Evolutionary conservation across 2,329 filamentous ascomycete genomes (phyloP), one percentile per base, ranked within the genome.

Genomic region (Mycosphaerella sp.): DNA sequence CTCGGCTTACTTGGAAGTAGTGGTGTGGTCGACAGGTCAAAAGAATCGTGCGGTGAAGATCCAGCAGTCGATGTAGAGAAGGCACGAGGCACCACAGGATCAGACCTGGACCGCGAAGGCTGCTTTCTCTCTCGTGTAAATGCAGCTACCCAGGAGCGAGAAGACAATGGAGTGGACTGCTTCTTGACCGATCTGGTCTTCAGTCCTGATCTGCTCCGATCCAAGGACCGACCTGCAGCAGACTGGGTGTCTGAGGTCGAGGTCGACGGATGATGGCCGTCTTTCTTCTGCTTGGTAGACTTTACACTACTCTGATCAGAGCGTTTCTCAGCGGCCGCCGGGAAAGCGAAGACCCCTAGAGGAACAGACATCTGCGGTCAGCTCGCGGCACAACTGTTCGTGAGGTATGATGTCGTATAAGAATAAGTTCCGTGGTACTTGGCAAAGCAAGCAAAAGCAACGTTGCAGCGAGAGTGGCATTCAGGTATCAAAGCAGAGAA

Each of bases 281-380:
- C 46, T 38, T 55, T 58, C 45, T 52, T 42, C 38, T 54, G 49
- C 44, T 55, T 60, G 38, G 45, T 50, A 23, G 54, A 49, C 49
- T 45, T 54, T 21, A 53, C 53, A 21, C 52, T 46, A 40, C 48
- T 52, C 40, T 48, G 48, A 36, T 26, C 41, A 52, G 47, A 51
- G 51, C 51, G 52, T 50, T 62, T 53, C 32, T 54, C 54, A 39
- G 55, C 57, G 48, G 46, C 51, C 53, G 59, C 59, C 55, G 60
- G 57, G 49, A 54, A 59, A 39, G 59, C 60, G 52, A 62, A 57
- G 32, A 56, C 52, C 11, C 60, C 60, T 62, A 61, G 50, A 51
- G 59, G 56, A 50, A 60, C 57, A 55, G 58, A 59, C 56, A 63
- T 62, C 53, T 63, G 56, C 46, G 61, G 62, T 61, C 59, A 64